phyloP scores from a whole-genome alignment of 163 green algal species.

The Volvox carteri region DNA sequence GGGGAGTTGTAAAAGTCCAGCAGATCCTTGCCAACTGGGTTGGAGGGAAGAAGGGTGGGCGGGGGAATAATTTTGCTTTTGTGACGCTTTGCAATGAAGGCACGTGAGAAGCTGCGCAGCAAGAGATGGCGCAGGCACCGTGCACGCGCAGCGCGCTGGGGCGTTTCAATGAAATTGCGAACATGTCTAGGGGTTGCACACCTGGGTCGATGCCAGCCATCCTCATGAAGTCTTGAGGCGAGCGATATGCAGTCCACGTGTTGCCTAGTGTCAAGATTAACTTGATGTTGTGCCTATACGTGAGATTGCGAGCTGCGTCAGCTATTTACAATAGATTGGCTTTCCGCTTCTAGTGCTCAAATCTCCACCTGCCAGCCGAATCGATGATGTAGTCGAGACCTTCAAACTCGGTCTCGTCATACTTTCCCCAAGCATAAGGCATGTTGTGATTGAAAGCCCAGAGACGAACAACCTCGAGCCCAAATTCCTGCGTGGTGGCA shows the following conservation, averaged over 20 bases:
- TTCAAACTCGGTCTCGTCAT: conserved; percentile 34
- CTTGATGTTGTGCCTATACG: conserved; percentile 60
- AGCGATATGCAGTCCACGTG: conserved; percentile 72
- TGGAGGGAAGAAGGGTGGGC: too few relatives aligned
- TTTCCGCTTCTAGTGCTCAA: too few relatives aligned
- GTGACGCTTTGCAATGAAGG: too few relatives aligned
- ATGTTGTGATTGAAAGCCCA: conserved; percentile 54
- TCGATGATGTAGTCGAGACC: conserved; percentile 60
- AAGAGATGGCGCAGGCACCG: too few relatives aligned
- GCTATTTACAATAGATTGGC: too few relatives aligned
- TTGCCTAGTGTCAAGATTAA: conserved; percentile 77
- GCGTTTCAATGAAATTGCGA: too few relatives aligned
- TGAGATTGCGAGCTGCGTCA: too few relatives aligned
- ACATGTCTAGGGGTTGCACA: too few relatives aligned
- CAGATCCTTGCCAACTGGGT: conserved; percentile 46
- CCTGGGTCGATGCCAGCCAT: conserved; percentile 53
- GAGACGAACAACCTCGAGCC: conserved; percentile 39
- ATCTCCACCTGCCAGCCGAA: conserved; percentile 32
- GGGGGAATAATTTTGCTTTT: too few relatives aligned
- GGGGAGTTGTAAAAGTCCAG: conserved; percentile 55
- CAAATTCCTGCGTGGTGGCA: conserved; percentile 28
- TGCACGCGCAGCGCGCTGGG: too few relatives aligned
- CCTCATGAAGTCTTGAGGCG: conserved; percentile 54
- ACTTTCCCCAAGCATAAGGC: conserved; percentile 48
- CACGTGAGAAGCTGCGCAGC: too few relatives aligned